A percentile compares a stretch with the other conserved stretches of the same genome.
These are phyloP conservation scores for Boeremia exigua DNA, from an alignment of 2,329 filamentous ascomycete genomes.

Conservation along the genomic window DNA sequence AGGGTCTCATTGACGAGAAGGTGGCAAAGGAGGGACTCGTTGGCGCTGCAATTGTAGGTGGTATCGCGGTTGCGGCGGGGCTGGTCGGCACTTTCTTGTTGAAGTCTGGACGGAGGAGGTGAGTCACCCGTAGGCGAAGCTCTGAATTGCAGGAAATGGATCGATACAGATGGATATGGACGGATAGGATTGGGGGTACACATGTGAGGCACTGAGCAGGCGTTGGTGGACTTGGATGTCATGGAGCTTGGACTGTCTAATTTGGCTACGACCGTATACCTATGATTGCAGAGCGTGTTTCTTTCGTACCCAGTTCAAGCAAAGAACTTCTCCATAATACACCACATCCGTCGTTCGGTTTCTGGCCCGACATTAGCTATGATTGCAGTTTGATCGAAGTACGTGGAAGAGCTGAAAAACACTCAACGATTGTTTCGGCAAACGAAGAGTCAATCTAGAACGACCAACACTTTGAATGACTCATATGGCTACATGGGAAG, in stretches of 20 bases:
- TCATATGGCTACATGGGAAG: background rate
- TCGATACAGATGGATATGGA: background rate
- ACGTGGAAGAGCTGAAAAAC: constrained; percentile 34
- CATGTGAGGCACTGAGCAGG: constrained; percentile 25
- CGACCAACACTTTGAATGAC: background rate
- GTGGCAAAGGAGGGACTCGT: constrained; percentile 93
- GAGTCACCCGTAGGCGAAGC: background rate
- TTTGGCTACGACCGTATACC: constrained; percentile 19
- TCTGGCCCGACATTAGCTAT: background rate
- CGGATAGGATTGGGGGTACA: background rate
- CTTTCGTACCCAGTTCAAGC: too few species aligned
- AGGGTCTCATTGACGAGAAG: constrained; percentile 90
- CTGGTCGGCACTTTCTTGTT: constrained; percentile 88
- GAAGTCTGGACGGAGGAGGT: constrained; percentile 64
- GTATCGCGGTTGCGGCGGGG: constrained; percentile 90
- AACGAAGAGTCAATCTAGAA: constrained; percentile 30
- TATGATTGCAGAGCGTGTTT: background rate
- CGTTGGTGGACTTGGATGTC: constrained; percentile 31
- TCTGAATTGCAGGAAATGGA: background rate
- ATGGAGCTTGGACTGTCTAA: constrained; percentile 8
- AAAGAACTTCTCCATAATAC: too few species aligned
- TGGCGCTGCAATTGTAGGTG: constrained; percentile 93
- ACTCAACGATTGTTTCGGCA: constrained; percentile 22
- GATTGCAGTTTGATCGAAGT: constrained; percentile 25
- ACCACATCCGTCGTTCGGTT: too few species aligned